Evolutionary conservation across 495 filamentous ascomycete genomes (phyloP), one percentile per base, ranked within the genome.

Genomic region (Pyronema domesticum): DNA sequence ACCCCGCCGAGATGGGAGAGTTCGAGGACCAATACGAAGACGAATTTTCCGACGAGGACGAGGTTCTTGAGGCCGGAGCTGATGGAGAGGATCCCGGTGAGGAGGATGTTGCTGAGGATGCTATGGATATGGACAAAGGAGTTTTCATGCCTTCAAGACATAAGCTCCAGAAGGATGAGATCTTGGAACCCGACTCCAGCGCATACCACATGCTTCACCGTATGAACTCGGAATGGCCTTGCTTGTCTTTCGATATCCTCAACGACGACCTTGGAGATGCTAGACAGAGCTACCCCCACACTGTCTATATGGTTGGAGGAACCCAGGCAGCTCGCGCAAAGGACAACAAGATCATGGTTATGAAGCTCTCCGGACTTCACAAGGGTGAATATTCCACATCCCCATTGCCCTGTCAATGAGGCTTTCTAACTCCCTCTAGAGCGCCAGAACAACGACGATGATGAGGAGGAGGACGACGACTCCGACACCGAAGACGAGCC

Each of bases 11-110:
- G 51, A 82, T 81, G 71, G 84, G 84, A 64, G 85, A 91, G 56
- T 95, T 94, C 58, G 89, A 95, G 68, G 89, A 96, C 69, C 85
- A 95, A 59, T 96, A 82, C 57, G 89, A 94, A 68, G 89, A 95
- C 61, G 89, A 96, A 63, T 96, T 86, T 63, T 89, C 95, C 73
- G 89, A 95, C 60, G 88, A 95, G 65, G 89, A 96, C 70, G 83
- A 96, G 46, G 68, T 95, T 50, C 8, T 54, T n/a, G 91, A 95
- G 70, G 89, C 89, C 30, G 91, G 88, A 11, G 37, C 93, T 13
- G 89, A 98, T 59, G 91, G 89, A 14, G 61, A 63, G 10, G 57
- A 58, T 37, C 54, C 53, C 14, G 85, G 80, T n/a, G 89, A 95
- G 70, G 75, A 88, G 42, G 86, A 95, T 62, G 85, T 83, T 14